A percentile compares a stretch with the other conserved stretches of the same genome.
phyloP scores from a whole-genome alignment of 2,329 filamentous ascomycete genomes.

The Ceratocystiopsis minuta region DNA sequence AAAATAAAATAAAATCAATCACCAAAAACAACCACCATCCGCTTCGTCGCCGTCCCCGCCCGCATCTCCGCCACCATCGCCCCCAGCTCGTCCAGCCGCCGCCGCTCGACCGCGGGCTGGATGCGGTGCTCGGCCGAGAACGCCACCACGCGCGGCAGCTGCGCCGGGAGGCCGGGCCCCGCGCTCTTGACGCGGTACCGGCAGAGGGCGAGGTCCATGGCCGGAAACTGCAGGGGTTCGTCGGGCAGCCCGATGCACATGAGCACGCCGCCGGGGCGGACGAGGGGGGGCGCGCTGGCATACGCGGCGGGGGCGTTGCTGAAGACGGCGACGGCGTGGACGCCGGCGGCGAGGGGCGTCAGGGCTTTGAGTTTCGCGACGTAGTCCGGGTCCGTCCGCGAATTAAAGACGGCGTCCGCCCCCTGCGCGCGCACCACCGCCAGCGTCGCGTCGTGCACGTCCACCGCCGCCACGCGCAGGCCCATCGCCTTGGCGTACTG shows the following conservation, averaged over 20 bases:
- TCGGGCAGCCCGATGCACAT: slow-evolving; percentile 24
- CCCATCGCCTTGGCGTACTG: slow-evolving; percentile 26
- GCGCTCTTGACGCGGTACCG: slow-evolving; percentile 22
- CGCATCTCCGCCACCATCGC: slow-evolving; percentile 21
- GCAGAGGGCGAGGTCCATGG: slow-evolving; percentile 21
- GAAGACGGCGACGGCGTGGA: slow-evolving; percentile 22
- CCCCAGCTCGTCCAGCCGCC: slow-evolving; percentile 18
- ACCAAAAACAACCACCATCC: not conserved
- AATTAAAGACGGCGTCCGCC: slow-evolving; percentile 25
- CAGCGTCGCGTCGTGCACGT: slow-evolving; percentile 22
- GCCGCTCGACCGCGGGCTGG: slow-evolving; percentile 20
- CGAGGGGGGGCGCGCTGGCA: slow-evolving; percentile 16
- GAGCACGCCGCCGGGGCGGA: slow-evolving; percentile 19
- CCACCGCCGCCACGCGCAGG: slow-evolving; percentile 21
- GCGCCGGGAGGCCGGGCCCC: slow-evolving; percentile 21
- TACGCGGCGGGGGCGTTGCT: slow-evolving; percentile 20
- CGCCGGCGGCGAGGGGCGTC: slow-evolving; percentile 17
- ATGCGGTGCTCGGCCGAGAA: slow-evolving; percentile 23
- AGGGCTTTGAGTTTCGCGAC: slow-evolving; percentile 21
- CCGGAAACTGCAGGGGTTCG: slow-evolving; percentile 18
- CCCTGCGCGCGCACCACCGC: slow-evolving; percentile 18
- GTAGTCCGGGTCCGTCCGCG: slow-evolving; percentile 18
- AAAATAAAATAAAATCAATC: not conserved
- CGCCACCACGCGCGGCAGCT: slow-evolving; percentile 22
- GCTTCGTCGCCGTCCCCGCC: slow-evolving; percentile 6